Evolutionary conservation across 2,329 filamentous ascomycete genomes (phyloP), one percentile per base, ranked within the genome.

Genomic region (Xylaria sp.): DNA sequence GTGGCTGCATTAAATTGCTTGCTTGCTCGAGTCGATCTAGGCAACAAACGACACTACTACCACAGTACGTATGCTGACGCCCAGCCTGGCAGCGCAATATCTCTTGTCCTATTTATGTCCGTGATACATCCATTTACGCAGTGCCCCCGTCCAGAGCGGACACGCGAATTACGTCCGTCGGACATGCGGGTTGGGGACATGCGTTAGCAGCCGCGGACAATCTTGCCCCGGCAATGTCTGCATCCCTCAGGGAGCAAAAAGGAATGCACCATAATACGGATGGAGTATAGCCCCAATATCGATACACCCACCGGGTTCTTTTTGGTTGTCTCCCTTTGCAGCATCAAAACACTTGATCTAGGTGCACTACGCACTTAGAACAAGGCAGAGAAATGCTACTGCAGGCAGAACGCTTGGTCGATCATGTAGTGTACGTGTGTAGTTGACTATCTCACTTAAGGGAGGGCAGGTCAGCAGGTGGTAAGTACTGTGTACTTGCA

Each of bases 131-230:
- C 17, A 27, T 37, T 27, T 15, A 3, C 23, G 10, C 7, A 29
- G 29, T 35, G 7, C 10, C 4, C 15, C 5, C 11, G 35, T 13
- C 13, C 8, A 40, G 21, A 21, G 17, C 44, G 46, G 38, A 46
- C 37, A 35, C 21, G 27, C 13, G 31, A 31, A 10, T 43, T 51
- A 35, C 44, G 40, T 7, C 35, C 19, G 58, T 63, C 62, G 62
- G 62, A 64, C 59, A 40, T 64, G 58, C 58, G 62, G n/a, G 54
- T 64, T 62, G 62, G 62, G 62, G 54, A 44, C 23, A 31, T 62
- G 58, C 54, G 46, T 21, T 17, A 47, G 27, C 41, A 31, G 56
- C 27, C 27, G 54, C 62, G 62, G 62, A 58, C 57, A 46, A 48
- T 31, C 25, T 54, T 33, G 40, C 62, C 43, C 33, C 43, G 48